A percentile compares a stretch with the other conserved stretches of the same genome.
Evolutionary conservation across 305 asterid species (phyloP).

Genomic region (Rubia occidens): DNA sequence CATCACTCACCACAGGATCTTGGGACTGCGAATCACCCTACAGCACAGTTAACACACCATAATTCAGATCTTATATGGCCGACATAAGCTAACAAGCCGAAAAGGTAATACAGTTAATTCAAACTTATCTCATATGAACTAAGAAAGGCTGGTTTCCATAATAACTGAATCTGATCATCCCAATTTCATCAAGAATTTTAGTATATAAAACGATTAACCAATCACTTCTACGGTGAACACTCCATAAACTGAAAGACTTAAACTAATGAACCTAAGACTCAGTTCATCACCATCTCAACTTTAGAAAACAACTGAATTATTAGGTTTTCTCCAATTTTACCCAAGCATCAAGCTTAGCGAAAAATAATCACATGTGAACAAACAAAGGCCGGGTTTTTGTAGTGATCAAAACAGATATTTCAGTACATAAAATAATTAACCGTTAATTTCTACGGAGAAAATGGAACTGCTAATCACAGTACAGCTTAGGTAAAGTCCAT

Average conservation of each 20-base stretch:
- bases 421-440: not conserved
- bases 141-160: not conserved
- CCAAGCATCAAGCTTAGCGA: not conserved
- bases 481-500: slow-evolving; percentile 9
- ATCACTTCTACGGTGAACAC: not conserved
- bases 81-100: not conserved
- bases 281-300: not conserved
- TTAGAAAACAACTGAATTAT: not conserved
- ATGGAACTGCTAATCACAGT: slow-evolving; percentile 78
- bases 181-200: not conserved
- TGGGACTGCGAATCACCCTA: slow-evolving; percentile 85
- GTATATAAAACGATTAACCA: not conserved
- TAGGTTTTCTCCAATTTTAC: not conserved
- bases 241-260: not conserved
- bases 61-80: not conserved
- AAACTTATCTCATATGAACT: not conserved
- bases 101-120: not conserved
- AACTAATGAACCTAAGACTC: not conserved
- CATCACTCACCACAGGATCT: slow-evolving; percentile 80
- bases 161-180: not conserved
- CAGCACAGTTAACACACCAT: slow-evolving; percentile 11
- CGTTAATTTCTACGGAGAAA: not conserved
- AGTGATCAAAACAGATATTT: not conserved
- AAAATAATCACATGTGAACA: not conserved
- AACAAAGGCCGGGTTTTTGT: not conserved